Percentiles rank a stretch among this genome's conserved stretches.
Evolutionary conservation across 257 asterid genomes (phyloP).

Genomic region (Datura wrightii): DNA sequence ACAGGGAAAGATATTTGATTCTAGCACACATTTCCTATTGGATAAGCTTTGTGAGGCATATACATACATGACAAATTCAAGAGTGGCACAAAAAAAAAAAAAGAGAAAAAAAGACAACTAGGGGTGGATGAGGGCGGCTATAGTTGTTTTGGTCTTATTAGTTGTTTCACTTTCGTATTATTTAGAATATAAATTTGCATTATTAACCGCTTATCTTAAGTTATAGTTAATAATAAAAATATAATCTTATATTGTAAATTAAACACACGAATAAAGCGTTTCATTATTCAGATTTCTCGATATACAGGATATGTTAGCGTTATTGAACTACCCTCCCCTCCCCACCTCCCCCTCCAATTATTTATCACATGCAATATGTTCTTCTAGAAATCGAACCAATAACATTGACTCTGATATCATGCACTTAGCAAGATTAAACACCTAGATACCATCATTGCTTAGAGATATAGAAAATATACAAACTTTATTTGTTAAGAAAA

Average conservation of each 20-base stretch:
- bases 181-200: neutral
- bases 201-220: neutral
- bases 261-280: too few relatives aligned
- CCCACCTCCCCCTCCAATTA: too few relatives aligned
- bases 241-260: too few relatives aligned
- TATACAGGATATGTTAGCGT: too few relatives aligned
- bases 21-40: neutral
- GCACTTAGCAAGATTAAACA: neutral
- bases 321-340: too few relatives aligned
- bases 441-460: neutral
- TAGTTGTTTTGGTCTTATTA: slow-evolving; percentile 24
- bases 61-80: slow-evolving; percentile 8
- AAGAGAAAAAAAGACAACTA: neutral
- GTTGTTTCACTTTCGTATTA: slow-evolving; percentile 25
- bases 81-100: neutral
- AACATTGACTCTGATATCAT: neutral
- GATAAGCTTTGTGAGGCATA: slow-evolving; percentile 24
- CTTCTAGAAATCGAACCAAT: neutral
- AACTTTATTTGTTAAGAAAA: neutral
- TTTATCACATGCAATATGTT: neutral
- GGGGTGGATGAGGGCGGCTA: slow-evolving; percentile 16
- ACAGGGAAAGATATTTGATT: neutral
- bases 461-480: neutral
- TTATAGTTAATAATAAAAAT: too few relatives aligned
- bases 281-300: too few relatives aligned